Evolutionary conservation across 768 basidiomycete species (phyloP), one percentile per base, ranked within the genome.

Genomic region (Boletus vermiculosoides): DNA sequence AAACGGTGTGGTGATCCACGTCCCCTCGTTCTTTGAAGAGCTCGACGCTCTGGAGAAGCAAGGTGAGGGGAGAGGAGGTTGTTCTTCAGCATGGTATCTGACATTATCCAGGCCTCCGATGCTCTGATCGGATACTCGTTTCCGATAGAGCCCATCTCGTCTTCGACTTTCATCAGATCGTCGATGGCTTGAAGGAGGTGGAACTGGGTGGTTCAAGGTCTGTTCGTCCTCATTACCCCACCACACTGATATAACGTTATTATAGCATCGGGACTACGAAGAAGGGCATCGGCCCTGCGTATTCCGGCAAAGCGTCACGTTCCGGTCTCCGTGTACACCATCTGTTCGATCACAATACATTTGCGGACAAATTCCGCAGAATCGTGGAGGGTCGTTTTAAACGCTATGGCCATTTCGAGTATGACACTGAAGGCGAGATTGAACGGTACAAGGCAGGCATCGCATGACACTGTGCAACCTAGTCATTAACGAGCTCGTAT

Each of bases 101-200:
- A 64, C 30, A 8, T 18, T 33, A 12, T 51, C 37, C 52, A 97
- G 95, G 96, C 20, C 83, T 99, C 41, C 81, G 89, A 66, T 96
- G 92, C 74, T 82, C 83, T 12, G 81, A 83, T 56, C 87, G 97
- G 34, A 75, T 99, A 20, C 90, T 97, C 71, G 80, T 99, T 63
- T 98, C 96, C 25, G 94, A 98, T 75, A 88, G 97, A 60, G 93
- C 97, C 4, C 93, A 96, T 61, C 86, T 99, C 58, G 97, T 99
- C 34, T 94, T 99, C 68, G 97, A 98, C 71, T 98, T 99, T 73
- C 97, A 99, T 75, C 97, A 99, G 77, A 98, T 98, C 67, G 97
- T 98, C 30, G 97, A 99, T 69, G 97, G 97, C 6, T 77, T 99
- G 67, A 99, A 98, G 72, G 97, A 99, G 73, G 92, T 94, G 39